These are phyloP conservation scores for Penicillium cosmopolitanum DNA, from an alignment of 495 filamentous ascomycete genomes.

Conservation along the genomic window DNA sequence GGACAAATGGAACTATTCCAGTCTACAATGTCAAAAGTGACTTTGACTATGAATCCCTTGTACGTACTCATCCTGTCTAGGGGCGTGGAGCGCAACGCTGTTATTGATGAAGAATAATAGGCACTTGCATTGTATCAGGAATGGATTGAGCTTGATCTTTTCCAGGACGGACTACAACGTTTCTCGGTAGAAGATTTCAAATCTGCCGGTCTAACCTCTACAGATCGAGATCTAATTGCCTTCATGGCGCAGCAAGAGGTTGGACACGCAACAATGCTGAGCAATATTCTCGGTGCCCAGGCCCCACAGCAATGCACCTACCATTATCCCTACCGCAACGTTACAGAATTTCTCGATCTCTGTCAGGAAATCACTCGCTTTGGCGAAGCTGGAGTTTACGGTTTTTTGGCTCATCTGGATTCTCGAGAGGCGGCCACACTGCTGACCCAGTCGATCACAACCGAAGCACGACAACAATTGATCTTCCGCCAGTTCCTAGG, in stretches of 20 bases:
- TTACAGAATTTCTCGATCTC: slow-evolving; percentile 83
- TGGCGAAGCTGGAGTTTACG: slow-evolving; percentile 83
- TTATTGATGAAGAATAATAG: slow-evolving; percentile 37
- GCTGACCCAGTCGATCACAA: slow-evolving; percentile 75
- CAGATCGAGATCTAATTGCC: slow-evolving; percentile 72
- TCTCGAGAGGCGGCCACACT: slow-evolving; percentile 74
- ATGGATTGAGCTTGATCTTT: slow-evolving; percentile 87
- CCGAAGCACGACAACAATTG: slow-evolving; percentile 87
- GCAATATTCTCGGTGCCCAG: slow-evolving; percentile 74
- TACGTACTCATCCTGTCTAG: slow-evolving; percentile 35
- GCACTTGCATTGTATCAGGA: slow-evolving; percentile 76
- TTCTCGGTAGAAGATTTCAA: slow-evolving; percentile 75
- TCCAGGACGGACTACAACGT: slow-evolving; percentile 73
- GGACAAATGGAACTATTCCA: slow-evolving; percentile 76
- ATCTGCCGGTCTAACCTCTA: slow-evolving; percentile 64
- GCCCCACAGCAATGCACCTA: slow-evolving; percentile 78
- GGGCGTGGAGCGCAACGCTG: not conserved
- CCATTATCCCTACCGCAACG: slow-evolving; percentile 78
- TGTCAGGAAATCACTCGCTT: slow-evolving; percentile 83
- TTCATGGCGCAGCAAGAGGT: slow-evolving; percentile 89
- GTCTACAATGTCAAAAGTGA: slow-evolving; percentile 73
- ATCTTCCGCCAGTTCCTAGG: slow-evolving; percentile 87
- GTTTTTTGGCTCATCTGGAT: slow-evolving; percentile 81
- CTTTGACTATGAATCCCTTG: slow-evolving; percentile 74
- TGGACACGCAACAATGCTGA: slow-evolving; percentile 77